Base-by-base conservation (phyloP, 768 basidiomycete species). In the Termitomyces sp. region DNA sequence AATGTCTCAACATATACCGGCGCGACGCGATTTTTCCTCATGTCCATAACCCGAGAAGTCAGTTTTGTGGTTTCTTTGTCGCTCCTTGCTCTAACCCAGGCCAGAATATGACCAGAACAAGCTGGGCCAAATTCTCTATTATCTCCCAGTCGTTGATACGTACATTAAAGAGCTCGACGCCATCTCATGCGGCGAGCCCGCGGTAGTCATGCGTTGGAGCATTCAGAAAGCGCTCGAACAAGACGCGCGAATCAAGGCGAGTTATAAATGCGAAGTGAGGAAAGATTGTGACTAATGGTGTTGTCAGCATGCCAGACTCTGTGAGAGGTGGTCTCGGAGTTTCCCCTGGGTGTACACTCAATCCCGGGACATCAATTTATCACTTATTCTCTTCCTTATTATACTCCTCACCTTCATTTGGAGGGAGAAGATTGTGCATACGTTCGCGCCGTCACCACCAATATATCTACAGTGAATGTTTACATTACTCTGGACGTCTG, bases 251-350 rank as follows among this genome's bases (percentile, higher is more conserved):
- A 41, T 58, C 45, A 54, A 58, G 56, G 60, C 55, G 10, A 58
- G 44, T 23, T 5, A 16, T 3, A 2, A 8, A 28, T 19, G 42
- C 21, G 35, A 28, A 14, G 9, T 14, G 28, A 45, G 40, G 42
- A 28, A 42, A 30, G 8, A 28, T 34, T 5, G 7, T 30, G 8
- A 25, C 16, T 30, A 4, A 50, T 34, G 17, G 0, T 37, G 12
- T 5, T 25, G 27, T 47, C 11, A 75, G 73, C 72, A 73, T 54
- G 71, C 72, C 3, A 59, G 65, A 19, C 53, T 70, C n/a, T 75
- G 72, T 54, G 72, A 73, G 55, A 66, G 64, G 28, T 73, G 73
- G 46, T 19, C n/a, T 40, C 39, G 39, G 70, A 59, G 61, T 52
- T 58, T 60, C 11, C 66, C 68, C 45, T 73, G 68, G 72, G 59